Percentiles rank a stretch among this genome's conserved stretches.
Evolutionary conservation across 768 basidiomycete genomes (phyloP).

Genomic region (Mycena vitilis): DNA sequence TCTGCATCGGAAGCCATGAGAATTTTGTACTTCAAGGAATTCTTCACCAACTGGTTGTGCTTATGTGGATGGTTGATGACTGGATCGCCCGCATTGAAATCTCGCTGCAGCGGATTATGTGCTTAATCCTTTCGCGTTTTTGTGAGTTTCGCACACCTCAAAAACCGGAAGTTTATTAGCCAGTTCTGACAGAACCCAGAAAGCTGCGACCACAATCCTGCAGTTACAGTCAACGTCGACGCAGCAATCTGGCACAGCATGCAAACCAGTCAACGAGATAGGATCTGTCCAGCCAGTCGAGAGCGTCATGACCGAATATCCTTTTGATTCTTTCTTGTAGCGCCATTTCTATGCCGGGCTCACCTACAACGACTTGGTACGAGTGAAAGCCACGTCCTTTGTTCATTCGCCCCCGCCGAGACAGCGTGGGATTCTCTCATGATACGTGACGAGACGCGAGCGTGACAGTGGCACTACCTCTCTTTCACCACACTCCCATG

Average conservation of each 20-base stretch:
- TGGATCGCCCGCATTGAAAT: slow-evolving; percentile 61
- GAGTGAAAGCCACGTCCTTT: slow-evolving; percentile 21
- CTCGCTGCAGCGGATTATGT: slow-evolving; percentile 41
- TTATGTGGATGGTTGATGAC: slow-evolving; percentile 64
- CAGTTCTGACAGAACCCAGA: slow-evolving; percentile 57
- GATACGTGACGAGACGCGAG: no score
- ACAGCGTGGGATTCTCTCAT: no score
- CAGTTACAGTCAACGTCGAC: not conserved
- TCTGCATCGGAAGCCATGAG: slow-evolving; percentile 44
- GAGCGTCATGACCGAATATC: slow-evolving; percentile 49
- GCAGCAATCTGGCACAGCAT: not conserved
- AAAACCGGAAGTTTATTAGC: slow-evolving; percentile 55
- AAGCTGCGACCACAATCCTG: slow-evolving; percentile 51
- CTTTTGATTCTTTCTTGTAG: slow-evolving; percentile 21
- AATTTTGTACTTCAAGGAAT: slow-evolving; percentile 2
- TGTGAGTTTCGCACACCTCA: slow-evolving; percentile 36
- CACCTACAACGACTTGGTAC: not conserved
- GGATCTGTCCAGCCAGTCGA: slow-evolving; percentile 57
- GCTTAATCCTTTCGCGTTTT: no score
- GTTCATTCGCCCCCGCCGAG: not conserved
- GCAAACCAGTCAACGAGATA: slow-evolving; percentile 68
- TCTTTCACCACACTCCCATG: slow-evolving; percentile 51
- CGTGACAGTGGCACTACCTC: slow-evolving; percentile 18
- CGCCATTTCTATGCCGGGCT: slow-evolving; percentile 5
- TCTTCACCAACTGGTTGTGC: slow-evolving; percentile 57